phyloP scores from a whole-genome alignment of 306 rosid genomes.

The Dalbergia cultrata region DNA sequence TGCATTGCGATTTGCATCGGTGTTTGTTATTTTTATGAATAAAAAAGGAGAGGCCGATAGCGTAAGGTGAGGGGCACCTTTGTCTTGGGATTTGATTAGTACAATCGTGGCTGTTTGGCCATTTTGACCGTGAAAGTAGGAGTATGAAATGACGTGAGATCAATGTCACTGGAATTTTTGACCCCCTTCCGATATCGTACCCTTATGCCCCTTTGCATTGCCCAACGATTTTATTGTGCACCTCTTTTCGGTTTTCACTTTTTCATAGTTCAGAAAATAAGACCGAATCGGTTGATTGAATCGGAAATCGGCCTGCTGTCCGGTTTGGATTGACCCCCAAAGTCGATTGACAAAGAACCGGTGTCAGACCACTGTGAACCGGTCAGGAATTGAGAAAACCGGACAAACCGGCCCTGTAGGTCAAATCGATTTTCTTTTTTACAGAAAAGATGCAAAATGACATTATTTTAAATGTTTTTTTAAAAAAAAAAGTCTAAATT shows the following conservation, averaged over 20 bases:
- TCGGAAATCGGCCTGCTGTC: too few species aligned
- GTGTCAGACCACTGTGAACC: too few species aligned
- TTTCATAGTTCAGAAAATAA: too few species aligned
- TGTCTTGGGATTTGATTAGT: neutral
- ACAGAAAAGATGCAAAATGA: too few species aligned
- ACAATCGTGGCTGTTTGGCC: slow-evolving; percentile 34
- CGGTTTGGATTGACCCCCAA: too few species aligned
- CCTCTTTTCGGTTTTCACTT: neutral
- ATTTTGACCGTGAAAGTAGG: slow-evolving; percentile 40
- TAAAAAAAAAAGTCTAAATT: too few species aligned
- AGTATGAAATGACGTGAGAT: slow-evolving; percentile 50
- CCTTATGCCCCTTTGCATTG: slow-evolving; percentile 27
- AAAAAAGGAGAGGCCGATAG: neutral
- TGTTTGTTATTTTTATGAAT: neutral
- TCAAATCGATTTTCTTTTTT: too few species aligned
- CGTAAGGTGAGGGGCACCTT: slow-evolving; percentile 37
- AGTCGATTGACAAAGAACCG: too few species aligned
- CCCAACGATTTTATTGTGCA: slow-evolving; percentile 25
- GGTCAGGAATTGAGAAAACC: too few species aligned
- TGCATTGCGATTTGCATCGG: neutral
- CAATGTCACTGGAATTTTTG: slow-evolving; percentile 48
- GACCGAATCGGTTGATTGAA: too few species aligned
- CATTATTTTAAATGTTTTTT: too few species aligned
- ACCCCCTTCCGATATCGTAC: slow-evolving; percentile 34
- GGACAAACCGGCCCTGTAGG: too few species aligned